Evolutionary conservation across 148 eudicot species (phyloP).

Genomic region (Cornus florida): DNA sequence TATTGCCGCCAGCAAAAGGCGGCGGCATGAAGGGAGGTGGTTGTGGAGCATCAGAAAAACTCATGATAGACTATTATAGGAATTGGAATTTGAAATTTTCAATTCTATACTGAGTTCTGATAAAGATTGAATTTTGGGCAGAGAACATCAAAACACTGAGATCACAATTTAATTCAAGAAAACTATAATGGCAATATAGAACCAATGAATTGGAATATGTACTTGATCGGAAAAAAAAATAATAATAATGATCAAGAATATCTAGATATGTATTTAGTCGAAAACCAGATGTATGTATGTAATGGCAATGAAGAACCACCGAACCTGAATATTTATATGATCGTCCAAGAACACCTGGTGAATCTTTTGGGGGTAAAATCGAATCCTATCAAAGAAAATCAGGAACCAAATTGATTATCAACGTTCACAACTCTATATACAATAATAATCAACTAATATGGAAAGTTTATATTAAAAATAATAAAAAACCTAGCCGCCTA

Average conservation of each 20-base stretch:
- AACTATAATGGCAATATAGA: background rate
- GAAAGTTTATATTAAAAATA: background rate
- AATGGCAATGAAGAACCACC: constrained; percentile 5
- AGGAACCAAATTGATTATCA: background rate
- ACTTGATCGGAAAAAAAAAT: background rate
- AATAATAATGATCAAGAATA: background rate
- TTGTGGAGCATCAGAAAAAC: constrained; percentile 48
- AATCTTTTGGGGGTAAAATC: background rate
- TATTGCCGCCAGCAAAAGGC: constrained; percentile 36
- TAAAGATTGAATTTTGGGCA: constrained; percentile 1
- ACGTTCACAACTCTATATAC: background rate
- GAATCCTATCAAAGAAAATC: background rate
- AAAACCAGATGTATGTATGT: no score
- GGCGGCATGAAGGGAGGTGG: constrained; percentile 25
- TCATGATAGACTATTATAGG: constrained; percentile 30
- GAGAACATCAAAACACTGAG: background rate
- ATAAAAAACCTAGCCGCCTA: constrained; percentile 18
- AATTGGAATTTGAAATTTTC: background rate
- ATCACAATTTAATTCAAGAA: constrained; percentile 9
- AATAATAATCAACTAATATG: background rate
- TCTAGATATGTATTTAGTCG: background rate
- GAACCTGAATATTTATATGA: constrained; percentile 2
- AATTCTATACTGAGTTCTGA: background rate
- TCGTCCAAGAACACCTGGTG: background rate
- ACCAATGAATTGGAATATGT: background rate